Evolutionary conservation across 163 green algal genomes (phyloP).

Genomic region (Scenedesmus sp.): DNA sequence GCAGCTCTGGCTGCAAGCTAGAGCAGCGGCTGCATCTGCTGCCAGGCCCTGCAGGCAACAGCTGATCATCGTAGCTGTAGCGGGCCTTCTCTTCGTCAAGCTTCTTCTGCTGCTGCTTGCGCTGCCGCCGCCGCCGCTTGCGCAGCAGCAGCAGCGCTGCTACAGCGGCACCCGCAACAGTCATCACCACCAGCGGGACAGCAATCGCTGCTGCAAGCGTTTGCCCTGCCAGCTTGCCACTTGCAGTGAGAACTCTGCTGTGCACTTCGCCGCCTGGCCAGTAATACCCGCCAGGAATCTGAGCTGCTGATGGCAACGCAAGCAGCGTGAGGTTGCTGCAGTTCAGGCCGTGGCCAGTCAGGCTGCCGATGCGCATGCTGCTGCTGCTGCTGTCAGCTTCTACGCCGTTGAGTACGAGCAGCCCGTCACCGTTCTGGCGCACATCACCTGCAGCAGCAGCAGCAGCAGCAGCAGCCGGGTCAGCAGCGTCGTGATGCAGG

Average conservation of each 20-base stretch:
- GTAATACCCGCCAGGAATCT: slow-evolving; percentile 16
- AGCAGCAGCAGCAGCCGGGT: slow-evolving; percentile 11
- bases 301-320: background rate
- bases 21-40: slow-evolving; percentile 4
- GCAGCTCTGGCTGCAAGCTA: background rate
- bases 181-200: background rate
- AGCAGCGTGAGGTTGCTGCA: background rate
- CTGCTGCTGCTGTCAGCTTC: background rate
- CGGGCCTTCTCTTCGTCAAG: background rate
- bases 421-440: background rate
- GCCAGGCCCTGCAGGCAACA: background rate
- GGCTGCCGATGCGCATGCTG: slow-evolving; percentile 14
- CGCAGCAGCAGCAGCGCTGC: background rate
- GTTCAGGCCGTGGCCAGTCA: background rate
- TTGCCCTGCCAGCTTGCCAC: background rate
- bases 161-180: background rate
- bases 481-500: background rate
- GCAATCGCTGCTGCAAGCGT: background rate
- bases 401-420: slow-evolving; percentile 17
- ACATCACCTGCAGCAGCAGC: slow-evolving; percentile 24
- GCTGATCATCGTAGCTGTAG: background rate
- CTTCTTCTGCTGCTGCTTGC: background rate
- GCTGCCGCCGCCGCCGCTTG: background rate
- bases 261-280: slow-evolving; percentile 4
- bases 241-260: background rate